phyloP scores from a whole-genome alignment of 768 basidiomycete genomes.

The Auricularia auricula-judae region DNA sequence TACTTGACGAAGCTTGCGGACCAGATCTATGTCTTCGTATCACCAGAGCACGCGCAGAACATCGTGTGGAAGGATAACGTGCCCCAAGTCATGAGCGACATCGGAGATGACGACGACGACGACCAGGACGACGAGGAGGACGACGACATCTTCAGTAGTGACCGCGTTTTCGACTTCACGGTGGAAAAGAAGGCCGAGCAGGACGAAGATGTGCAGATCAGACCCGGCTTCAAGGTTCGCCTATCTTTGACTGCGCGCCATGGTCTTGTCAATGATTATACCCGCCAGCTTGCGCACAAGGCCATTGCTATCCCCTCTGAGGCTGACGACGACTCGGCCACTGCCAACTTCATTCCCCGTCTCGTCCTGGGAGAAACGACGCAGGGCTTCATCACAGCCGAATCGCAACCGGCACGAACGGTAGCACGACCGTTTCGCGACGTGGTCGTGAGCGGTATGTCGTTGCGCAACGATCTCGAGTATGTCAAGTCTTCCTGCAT shows the following conservation, averaged over 20 bases:
- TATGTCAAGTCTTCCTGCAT: neutral
- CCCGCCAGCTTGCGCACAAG: slow-evolving; percentile 2
- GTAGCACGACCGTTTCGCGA: neutral
- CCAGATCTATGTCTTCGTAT: slow-evolving; percentile 41
- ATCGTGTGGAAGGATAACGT: slow-evolving; percentile 28
- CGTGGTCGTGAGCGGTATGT: neutral
- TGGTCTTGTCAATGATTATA: neutral
- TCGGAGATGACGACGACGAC: slow-evolving; percentile 16
- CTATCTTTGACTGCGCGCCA: neutral
- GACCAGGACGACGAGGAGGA: slow-evolving; percentile 14
- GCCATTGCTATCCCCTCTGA: neutral
- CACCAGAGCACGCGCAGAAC: slow-evolving; percentile 32
- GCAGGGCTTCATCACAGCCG: slow-evolving; percentile 29
- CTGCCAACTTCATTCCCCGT: slow-evolving; percentile 12
- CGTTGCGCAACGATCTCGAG: neutral
- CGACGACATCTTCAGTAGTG: slow-evolving; percentile 26
- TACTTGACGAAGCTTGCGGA: slow-evolving; percentile 52
- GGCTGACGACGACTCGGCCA: neutral
- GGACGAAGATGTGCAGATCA: slow-evolving; percentile 35
- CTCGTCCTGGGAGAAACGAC: slow-evolving; percentile 29
- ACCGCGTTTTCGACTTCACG: slow-evolving; percentile 41
- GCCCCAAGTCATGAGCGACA: slow-evolving; percentile 17
- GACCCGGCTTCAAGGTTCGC: slow-evolving; percentile 36
- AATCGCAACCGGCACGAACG: slow-evolving; percentile 8
- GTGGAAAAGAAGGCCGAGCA: slow-evolving; percentile 45